Evolutionary conservation across 2,329 filamentous ascomycete species (phyloP).

Genomic region (Colletotrichum shisoi): DNA sequence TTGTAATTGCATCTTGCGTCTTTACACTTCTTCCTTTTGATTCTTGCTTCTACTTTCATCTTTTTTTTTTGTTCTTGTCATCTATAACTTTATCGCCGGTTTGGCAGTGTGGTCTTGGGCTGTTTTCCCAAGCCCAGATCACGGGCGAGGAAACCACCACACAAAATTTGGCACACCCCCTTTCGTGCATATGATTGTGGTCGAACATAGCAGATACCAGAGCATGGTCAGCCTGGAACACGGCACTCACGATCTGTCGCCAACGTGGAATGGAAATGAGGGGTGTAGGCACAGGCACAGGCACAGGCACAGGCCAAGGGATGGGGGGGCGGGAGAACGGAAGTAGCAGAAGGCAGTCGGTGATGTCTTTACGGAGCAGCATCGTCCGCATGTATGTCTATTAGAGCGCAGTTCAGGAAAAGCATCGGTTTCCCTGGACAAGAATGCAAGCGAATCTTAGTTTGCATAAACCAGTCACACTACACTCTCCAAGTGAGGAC

Average conservation of each 20-base stretch:
- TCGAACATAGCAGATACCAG: slow-evolving; percentile 38
- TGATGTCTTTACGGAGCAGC: slow-evolving; percentile 22
- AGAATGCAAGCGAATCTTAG: slow-evolving; percentile 34
- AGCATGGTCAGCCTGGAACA: slow-evolving; percentile 36
- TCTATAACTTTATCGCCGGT: slow-evolving; percentile 38
- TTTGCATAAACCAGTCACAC: slow-evolving; percentile 7
- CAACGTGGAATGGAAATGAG: slow-evolving; percentile 36
- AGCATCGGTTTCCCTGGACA: slow-evolving; percentile 28
- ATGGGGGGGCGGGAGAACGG: slow-evolving; percentile 1
- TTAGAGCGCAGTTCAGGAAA: slow-evolving; percentile 37
- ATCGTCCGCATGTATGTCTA: slow-evolving; percentile 34
- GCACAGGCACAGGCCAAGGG: neutral
- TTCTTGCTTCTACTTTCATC: slow-evolving; percentile 39
- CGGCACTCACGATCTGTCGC: slow-evolving; percentile 31
- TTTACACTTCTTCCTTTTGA: slow-evolving; percentile 38
- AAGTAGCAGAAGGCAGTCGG: slow-evolving; percentile 12
- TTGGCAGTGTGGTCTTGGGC: slow-evolving; percentile 34
- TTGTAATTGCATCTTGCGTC: slow-evolving; percentile 52
- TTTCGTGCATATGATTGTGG: slow-evolving; percentile 39
- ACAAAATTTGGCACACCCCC: slow-evolving; percentile 31
- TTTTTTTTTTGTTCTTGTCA: slow-evolving; percentile 34
- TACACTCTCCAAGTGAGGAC: neutral
- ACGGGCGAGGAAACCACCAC: slow-evolving; percentile 30
- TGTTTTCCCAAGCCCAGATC: slow-evolving; percentile 35
- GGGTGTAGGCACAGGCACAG: slow-evolving; percentile 1